phyloP scores from a whole-genome alignment of 2,329 filamentous ascomycete genomes.

The Dactylellina sp. region DNA sequence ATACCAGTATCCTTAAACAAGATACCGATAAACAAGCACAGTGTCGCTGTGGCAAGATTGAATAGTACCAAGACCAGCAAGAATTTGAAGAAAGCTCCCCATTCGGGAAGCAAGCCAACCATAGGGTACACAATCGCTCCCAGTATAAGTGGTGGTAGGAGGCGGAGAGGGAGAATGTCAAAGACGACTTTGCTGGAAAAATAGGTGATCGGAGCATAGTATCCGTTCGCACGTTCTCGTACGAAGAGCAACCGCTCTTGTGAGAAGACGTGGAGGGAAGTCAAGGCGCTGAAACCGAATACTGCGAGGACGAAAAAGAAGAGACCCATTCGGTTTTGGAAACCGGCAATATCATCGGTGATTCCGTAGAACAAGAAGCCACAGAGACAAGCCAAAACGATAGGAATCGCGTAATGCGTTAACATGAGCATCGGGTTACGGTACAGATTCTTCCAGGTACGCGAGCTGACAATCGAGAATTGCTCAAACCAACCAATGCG shows the following conservation, averaged over 20 bases:
- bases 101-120: constrained; percentile 88
- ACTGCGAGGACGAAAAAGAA: constrained; percentile 98
- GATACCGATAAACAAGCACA: constrained; percentile 96
- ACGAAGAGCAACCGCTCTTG: constrained; percentile 90
- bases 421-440: constrained; percentile 98
- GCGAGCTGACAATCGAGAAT: constrained; percentile 86
- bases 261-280: constrained; percentile 91
- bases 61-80: constrained; percentile 92
- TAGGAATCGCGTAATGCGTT: constrained; percentile 97
- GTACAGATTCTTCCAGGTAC: constrained; percentile 97
- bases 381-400: constrained; percentile 83
- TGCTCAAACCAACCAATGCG: constrained; percentile 83
- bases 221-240: constrained; percentile 93
- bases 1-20: constrained; percentile 91
- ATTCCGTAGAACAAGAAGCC: constrained; percentile 96
- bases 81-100: constrained; percentile 88
- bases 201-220: constrained; percentile 93
- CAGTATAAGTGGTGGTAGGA: constrained; percentile 94
- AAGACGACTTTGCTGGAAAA: constrained; percentile 98
- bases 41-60: constrained; percentile 91
- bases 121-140: constrained; percentile 97
- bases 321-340: constrained; percentile 94
- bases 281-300: constrained; percentile 96
- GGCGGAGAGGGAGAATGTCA: constrained; percentile 91
- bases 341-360: constrained; percentile 94